Base-by-base conservation (phyloP, 2,329 filamentous ascomycete species). In the Ophiostoma ulmi region DNA sequence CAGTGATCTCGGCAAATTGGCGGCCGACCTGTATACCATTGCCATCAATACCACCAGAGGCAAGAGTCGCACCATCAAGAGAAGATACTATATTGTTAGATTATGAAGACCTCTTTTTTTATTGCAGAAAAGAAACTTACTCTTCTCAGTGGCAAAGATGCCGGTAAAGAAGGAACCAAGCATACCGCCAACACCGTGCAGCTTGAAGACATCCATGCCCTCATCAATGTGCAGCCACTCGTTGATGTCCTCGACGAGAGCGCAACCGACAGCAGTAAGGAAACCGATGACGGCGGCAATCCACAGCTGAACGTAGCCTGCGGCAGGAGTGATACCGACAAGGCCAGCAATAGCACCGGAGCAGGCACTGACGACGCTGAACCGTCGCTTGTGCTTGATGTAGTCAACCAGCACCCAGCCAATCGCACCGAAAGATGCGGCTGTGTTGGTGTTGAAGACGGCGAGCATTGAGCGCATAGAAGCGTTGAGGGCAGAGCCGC, bases 361-460 rank as follows among this genome's bases (percentile, higher is more conserved):
- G 84, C 93, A 95, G 91, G 94, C 94, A 65, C 93, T 93, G 76
- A 97, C 91, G 81, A 94, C 93, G 74, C 91, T 94, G 92, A 93
- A 97, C 81, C 97, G 97, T 78, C 85, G 87, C 82, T 97, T 93
- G n/a, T 97, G 88, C 69, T 92, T 88, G n/a, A 67, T 41, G 81
- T 95, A 97, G 77, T 97, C 93, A 71, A 97, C 85, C 41, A 96
- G 80, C 77, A 90, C 90, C 93, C 92, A 97, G 72, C 90, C 91
- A 72, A 97, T 86, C 72, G 90, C 93, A 70, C 90, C 93, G 36
- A 92, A 87, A 52, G 88, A 92, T 26, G 94, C 94, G 65, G 94
- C 90, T 31, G 97, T 83, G 80, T 97, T 94, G 72, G 94, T 97
- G 73, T 94, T 91, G 68, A 95, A 87, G 76, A 91, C 91, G 70